Evolutionary conservation across 208 protist species (phyloP).

Genomic region (Wallacemonas rigidus): DNA sequence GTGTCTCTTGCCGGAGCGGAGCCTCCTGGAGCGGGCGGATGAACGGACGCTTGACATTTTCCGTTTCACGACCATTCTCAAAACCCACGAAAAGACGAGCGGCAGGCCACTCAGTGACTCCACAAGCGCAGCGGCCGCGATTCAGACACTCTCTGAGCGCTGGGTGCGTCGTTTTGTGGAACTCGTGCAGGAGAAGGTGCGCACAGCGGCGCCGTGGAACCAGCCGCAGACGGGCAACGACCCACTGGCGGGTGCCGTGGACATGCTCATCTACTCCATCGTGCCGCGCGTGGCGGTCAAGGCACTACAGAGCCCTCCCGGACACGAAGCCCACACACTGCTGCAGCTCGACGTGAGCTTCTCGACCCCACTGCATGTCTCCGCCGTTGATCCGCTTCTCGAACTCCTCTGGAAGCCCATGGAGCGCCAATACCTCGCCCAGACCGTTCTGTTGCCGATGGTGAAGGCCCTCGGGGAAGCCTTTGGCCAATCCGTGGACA

Average conservation of each 20-base stretch:
- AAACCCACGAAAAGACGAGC: slow-evolving; percentile 15
- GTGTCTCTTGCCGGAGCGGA: slow-evolving; percentile 32
- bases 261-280: slow-evolving; percentile 50
- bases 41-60: slow-evolving; percentile 41
- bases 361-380: slow-evolving; percentile 36
- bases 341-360: slow-evolving; percentile 32
- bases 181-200: slow-evolving; percentile 22
- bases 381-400: slow-evolving; percentile 41
- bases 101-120: slow-evolving; percentile 26
- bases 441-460: slow-evolving; percentile 38
- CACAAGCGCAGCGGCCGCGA: slow-evolving; percentile 14
- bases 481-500: slow-evolving; percentile 25
- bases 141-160: slow-evolving; percentile 24
- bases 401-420: slow-evolving; percentile 23
- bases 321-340: slow-evolving; percentile 16
- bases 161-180: slow-evolving; percentile 24
- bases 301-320: slow-evolving; percentile 12
- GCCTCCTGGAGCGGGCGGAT: slow-evolving; percentile 29
- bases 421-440: slow-evolving; percentile 41
- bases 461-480: slow-evolving; percentile 27
- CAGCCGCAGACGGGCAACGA: slow-evolving; percentile 23
- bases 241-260: slow-evolving; percentile 42
- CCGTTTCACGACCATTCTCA: slow-evolving; percentile 32
- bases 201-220: slow-evolving; percentile 44
- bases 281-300: slow-evolving; percentile 30